phyloP scores from a whole-genome alignment of 2,329 filamentous ascomycete genomes.

The Sporothrix protearum region DNA sequence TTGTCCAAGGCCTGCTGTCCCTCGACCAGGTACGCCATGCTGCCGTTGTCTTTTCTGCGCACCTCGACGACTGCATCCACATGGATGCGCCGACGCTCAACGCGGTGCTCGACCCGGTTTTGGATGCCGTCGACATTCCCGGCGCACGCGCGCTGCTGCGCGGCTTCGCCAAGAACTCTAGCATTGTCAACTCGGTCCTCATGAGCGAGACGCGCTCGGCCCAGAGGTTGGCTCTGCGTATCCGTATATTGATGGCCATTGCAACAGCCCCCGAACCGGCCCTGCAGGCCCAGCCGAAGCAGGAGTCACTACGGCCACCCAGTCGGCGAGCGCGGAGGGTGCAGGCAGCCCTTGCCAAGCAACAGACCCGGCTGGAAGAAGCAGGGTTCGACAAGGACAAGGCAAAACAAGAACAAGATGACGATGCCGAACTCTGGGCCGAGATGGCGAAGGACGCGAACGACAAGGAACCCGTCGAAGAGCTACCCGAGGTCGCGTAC shows the following conservation, averaged over 20 bases:
- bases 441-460: not conserved
- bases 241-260: slow-evolving; percentile 25
- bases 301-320: not conserved
- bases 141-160: slow-evolving; percentile 38
- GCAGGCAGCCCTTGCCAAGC: not conserved
- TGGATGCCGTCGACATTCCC: slow-evolving; percentile 39
- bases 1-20: slow-evolving; percentile 48
- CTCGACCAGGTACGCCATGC: slow-evolving; percentile 47
- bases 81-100: slow-evolving; percentile 42
- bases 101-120: slow-evolving; percentile 43
- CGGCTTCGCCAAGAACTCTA: slow-evolving; percentile 33
- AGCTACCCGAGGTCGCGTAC: not conserved
- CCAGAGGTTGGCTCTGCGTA: slow-evolving; percentile 22
- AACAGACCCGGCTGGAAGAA: not conserved
- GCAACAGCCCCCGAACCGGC: slow-evolving; percentile 18
- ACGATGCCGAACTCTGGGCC: not conserved
- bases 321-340: not conserved
- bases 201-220: slow-evolving; percentile 17
- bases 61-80: slow-evolving; percentile 39
- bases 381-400: not conserved
- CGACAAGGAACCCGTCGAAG: not conserved
- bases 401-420: not conserved
- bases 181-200: slow-evolving; percentile 27
- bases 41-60: slow-evolving; percentile 41
- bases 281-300: not conserved